A percentile compares a stretch with the other conserved stretches of the same genome.
phyloP scores from a whole-genome alignment of 2,329 filamentous ascomycete species.

The Graphiopsis chlorocephala region DNA sequence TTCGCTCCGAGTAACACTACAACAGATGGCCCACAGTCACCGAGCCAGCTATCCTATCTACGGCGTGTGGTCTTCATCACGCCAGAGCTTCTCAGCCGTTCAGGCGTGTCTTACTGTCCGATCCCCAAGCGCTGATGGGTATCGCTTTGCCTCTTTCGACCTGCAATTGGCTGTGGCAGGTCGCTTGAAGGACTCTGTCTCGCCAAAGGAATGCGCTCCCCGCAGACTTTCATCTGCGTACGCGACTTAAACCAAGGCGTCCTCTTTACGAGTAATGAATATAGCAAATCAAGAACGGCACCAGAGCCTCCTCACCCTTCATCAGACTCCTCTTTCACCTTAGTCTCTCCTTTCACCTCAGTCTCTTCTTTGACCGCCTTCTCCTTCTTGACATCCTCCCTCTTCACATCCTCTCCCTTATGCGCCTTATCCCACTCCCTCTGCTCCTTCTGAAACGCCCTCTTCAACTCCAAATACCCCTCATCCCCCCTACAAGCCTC shows the following conservation, averaged over 20 bases:
- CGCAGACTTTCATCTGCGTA: background rate
- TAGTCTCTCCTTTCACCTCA: background rate
- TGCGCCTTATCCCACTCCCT: conserved; percentile 37
- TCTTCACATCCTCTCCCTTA: background rate
- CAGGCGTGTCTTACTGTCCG: background rate
- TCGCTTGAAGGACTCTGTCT: background rate
- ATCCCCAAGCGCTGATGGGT: too few species aligned
- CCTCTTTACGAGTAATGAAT: background rate
- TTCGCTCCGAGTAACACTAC: background rate
- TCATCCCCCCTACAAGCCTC: conserved; percentile 45
- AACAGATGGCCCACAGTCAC: background rate
- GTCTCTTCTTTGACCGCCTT: background rate
- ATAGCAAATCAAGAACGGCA: background rate
- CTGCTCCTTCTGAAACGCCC: conserved; percentile 49
- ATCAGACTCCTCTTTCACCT: conserved; percentile 6
- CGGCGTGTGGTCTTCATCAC: background rate
- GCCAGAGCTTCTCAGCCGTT: background rate
- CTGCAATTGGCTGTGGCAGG: background rate
- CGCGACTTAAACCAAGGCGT: background rate
- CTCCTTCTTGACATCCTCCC: background rate
- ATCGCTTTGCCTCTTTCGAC: background rate
- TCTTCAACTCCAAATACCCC: conserved; percentile 46
- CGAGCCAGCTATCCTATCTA: background rate
- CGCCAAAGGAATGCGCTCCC: background rate
- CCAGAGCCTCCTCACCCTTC: background rate